A percentile compares a stretch with the other conserved stretches of the same genome.
Conservation (phyloP, 139 green algal species). For the Bryopsis sp. region DNA sequence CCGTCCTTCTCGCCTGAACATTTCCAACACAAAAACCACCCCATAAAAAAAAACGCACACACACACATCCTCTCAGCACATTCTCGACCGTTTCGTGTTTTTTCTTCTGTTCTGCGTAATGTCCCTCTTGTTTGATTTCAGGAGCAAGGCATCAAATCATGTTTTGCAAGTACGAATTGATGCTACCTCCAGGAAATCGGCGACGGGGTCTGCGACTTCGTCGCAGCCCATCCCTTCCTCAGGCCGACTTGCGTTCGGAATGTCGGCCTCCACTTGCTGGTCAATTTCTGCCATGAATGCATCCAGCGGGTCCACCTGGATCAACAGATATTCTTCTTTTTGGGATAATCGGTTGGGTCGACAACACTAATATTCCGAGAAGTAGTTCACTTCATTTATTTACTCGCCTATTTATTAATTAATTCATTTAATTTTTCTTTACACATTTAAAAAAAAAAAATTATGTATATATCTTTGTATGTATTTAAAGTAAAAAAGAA, state of each 20-base stretch:
- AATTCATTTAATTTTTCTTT: not conserved
- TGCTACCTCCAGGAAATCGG: constrained; percentile 39
- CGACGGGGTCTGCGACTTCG: constrained; percentile 40
- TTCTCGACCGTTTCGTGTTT: too few species aligned
- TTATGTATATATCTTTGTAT: not conserved
- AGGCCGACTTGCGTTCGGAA: constrained; percentile 5
- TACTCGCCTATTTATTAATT: not conserved
- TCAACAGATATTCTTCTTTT: not conserved
- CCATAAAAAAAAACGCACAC: too few species aligned
- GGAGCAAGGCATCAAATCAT: too few species aligned
- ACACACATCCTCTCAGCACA: too few species aligned
- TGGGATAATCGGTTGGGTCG: too few species aligned
- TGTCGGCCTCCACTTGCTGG: constrained; percentile 34
- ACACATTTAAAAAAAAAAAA: not conserved
- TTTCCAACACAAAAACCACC: too few species aligned
- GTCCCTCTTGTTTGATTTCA: too few species aligned
- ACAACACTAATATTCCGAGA: too few species aligned
- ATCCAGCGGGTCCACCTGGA: constrained; percentile 65
- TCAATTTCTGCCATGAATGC: constrained; percentile 76
- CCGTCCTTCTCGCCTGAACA: too few species aligned
- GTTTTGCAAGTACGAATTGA: not conserved
- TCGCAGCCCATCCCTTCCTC: constrained; percentile 23
- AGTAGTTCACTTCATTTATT: too few species aligned
- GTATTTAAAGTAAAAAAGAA: not conserved
- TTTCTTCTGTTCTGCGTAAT: too few species aligned